A percentile compares a stretch with the other conserved stretches of the same genome.
phyloP scores from a whole-genome alignment of 192 early-diverging fungal genomes.

The Backusella liffmaniae region DNA sequence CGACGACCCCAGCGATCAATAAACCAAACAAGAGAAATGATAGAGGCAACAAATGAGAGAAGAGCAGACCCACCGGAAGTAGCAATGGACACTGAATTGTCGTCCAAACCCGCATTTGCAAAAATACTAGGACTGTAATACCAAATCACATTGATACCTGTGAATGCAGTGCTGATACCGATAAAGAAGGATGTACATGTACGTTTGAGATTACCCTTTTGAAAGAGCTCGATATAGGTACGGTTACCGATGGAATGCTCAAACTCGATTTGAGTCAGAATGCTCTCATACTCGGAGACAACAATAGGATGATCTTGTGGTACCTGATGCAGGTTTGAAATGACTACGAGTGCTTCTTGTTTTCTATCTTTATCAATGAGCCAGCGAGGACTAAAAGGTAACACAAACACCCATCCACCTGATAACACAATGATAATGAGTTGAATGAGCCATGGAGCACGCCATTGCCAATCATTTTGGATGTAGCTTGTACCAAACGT shows the following conservation, averaged over 20 bases:
- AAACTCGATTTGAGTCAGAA: conserved; percentile 60
- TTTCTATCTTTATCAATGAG: conserved; percentile 62
- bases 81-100: conserved; percentile 23
- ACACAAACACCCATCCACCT: conserved; percentile 56
- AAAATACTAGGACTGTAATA: conserved; percentile 41
- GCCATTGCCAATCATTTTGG: conserved; percentile 60
- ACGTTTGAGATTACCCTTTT: conserved; percentile 57
- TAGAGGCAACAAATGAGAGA: conserved; percentile 18
- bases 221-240: conserved; percentile 59
- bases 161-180: conserved; percentile 23
- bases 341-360: conserved; percentile 69
- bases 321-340: conserved; percentile 64
- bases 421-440: conserved; percentile 54
- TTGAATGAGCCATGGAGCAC: conserved; percentile 80
- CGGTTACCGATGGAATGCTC: conserved; percentile 65
- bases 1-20: conserved; percentile 81
- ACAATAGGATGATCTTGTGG: conserved; percentile 54
- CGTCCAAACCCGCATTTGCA: conserved; percentile 26
- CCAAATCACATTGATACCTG: conserved; percentile 32
- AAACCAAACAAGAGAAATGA: conserved; percentile 41
- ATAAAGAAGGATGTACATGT: conserved; percentile 62
- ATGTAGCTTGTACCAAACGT: conserved; percentile 43
- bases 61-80: conserved; percentile 30
- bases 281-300: conserved; percentile 60
- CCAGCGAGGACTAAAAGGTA: conserved; percentile 90